A percentile compares a stretch with the other conserved stretches of the same genome.
These are phyloP conservation scores for Onygenales sp. DNA, from an alignment of 2,329 filamentous ascomycete genomes.

Conservation along the genomic window DNA sequence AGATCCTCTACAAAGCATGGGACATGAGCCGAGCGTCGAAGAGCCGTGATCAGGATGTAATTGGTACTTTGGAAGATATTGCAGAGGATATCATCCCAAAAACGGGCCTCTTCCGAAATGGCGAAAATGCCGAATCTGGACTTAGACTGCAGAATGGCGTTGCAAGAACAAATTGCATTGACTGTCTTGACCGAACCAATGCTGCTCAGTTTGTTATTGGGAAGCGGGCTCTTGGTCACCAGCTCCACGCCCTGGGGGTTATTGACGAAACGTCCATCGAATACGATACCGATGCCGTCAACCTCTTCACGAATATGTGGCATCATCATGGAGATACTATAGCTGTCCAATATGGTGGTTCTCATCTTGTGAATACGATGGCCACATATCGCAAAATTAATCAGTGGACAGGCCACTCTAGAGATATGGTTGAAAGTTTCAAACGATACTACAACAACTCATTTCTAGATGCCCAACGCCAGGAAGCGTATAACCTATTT, in stretches of 20 bases:
- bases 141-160: slow-evolving; percentile 79
- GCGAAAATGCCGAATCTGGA: slow-evolving; percentile 56
- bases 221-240: slow-evolving; percentile 83
- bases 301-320: slow-evolving; percentile 96
- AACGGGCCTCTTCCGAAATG: slow-evolving; percentile 94
- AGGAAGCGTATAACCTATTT: slow-evolving; percentile 96
- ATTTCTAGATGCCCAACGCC: slow-evolving; percentile 92
- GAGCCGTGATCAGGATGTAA: slow-evolving; percentile 84
- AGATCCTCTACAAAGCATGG: slow-evolving; percentile 90
- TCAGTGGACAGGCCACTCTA: slow-evolving; percentile 93
- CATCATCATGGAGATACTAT: slow-evolving; percentile 97
- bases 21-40: slow-evolving; percentile 98
- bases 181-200: slow-evolving; percentile 94
- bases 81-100: slow-evolving; percentile 75
- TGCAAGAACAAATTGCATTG: slow-evolving; percentile 93
- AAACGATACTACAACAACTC: slow-evolving; percentile 99
- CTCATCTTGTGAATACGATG: slow-evolving; percentile 97
- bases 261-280: slow-evolving; percentile 69
- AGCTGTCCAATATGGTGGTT: slow-evolving; percentile 93
- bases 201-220: slow-evolving; percentile 97
- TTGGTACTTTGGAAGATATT: slow-evolving; percentile 80
- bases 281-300: slow-evolving; percentile 92
- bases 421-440: slow-evolving; percentile 98
- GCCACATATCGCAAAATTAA: slow-evolving; percentile 98
- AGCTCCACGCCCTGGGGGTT: slow-evolving; percentile 84